phyloP scores from a whole-genome alignment of 75 land plant genomes.

The Cupressus sempervirens region DNA sequence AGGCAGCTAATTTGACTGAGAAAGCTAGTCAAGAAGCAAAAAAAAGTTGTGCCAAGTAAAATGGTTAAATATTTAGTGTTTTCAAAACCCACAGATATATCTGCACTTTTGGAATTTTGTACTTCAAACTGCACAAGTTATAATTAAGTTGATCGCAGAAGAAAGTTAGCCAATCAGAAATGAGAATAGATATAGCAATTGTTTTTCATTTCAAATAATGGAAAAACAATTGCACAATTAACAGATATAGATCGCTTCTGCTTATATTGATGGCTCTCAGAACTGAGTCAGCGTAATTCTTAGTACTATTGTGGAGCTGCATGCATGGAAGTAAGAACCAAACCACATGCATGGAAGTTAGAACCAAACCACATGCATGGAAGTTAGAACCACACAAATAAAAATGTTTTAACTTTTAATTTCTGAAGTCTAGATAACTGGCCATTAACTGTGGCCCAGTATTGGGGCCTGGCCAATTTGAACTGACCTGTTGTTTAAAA shows the following conservation, averaged over 20 bases:
- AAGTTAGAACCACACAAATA: neutral
- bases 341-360: neutral
- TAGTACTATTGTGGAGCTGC: neutral
- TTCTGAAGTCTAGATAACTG: neutral
- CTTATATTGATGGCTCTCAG: neutral
- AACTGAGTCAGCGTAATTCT: neutral
- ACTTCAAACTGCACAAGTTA: neutral
- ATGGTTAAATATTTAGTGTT: neutral
- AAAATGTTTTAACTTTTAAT: neutral
- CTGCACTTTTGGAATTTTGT: neutral
- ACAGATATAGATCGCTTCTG: neutral
- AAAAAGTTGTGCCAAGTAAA: neutral
- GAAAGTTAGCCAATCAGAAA: neutral
- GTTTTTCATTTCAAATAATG: neutral
- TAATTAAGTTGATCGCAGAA: neutral
- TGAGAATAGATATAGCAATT: neutral
- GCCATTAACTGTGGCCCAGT: no score
- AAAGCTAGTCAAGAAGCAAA: neutral
- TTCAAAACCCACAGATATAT: neutral
- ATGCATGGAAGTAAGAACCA: neutral
- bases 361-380: neutral
- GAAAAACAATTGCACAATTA: neutral
- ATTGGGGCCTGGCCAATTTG: no score
- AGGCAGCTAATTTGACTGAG: neutral
- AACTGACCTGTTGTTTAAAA: no score